These are phyloP conservation scores for Syncephalastrum contaminatum DNA, from an alignment of 371 early-diverging fungal genomes.

Conservation along the genomic window DNA sequence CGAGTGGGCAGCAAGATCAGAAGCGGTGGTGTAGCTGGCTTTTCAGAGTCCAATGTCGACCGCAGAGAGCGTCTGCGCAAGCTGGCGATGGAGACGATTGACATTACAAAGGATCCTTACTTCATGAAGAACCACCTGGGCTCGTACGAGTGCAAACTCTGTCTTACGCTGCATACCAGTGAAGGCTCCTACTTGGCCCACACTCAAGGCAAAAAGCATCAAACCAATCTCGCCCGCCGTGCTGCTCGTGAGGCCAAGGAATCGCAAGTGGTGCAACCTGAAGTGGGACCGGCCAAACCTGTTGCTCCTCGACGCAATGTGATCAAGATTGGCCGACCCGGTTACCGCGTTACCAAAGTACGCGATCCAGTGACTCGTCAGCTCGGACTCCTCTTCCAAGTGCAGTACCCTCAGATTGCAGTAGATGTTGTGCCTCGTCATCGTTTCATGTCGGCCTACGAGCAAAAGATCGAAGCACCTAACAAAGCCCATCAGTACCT, in stretches of 20 bases:
- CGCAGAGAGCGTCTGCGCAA: constrained; percentile 94
- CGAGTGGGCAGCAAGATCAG: constrained; percentile 94
- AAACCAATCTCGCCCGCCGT: constrained; percentile 91
- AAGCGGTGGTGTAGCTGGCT: constrained; percentile 85
- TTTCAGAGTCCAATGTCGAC: constrained; percentile 88
- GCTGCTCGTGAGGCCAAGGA: constrained; percentile 91
- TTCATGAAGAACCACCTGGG: constrained; percentile 98
- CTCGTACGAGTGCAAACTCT: constrained; percentile 96
- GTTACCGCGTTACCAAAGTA: constrained; percentile 94
- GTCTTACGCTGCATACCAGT: constrained; percentile 92
- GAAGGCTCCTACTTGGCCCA: constrained; percentile 97
- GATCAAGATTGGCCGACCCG: constrained; percentile 97
- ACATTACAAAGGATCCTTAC: constrained; percentile 96
- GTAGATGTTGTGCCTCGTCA: constrained; percentile 79
- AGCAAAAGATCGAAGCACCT: constrained; percentile 91
- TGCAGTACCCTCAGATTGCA: constrained; percentile 91
- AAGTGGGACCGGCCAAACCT: constrained; percentile 54
- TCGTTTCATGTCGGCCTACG: constrained; percentile 98
- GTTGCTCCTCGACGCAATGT: constrained; percentile 54
- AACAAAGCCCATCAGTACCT: constrained; percentile 91
- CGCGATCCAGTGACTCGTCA: constrained; percentile 87
- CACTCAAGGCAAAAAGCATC: constrained; percentile 99
- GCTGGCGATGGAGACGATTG: constrained; percentile 96
- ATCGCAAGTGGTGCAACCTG: constrained; percentile 50
- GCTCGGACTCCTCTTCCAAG: constrained; percentile 90